Evolutionary conservation across 306 rosid genomes (phyloP).

Genomic region (Phaseolus lunatus): DNA sequence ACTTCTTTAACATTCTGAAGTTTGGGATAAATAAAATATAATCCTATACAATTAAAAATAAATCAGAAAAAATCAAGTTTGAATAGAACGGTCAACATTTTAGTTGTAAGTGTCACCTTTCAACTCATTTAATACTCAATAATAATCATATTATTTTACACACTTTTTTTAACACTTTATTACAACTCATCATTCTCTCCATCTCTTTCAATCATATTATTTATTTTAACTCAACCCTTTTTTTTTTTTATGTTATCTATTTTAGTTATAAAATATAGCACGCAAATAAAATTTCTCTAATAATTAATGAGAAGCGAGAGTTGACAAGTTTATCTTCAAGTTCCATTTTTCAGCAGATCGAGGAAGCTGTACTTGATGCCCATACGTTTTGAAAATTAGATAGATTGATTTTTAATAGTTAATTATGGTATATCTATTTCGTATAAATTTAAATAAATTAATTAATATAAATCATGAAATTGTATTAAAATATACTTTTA

Average conservation of each 20-base stretch:
- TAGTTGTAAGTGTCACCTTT: neutral
- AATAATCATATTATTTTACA: neutral
- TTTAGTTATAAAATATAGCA: neutral
- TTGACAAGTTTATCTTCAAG: neutral
- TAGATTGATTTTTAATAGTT: neutral
- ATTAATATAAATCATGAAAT: neutral
- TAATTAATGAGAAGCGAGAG: neutral
- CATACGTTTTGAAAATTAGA: neutral
- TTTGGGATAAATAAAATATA: neutral
- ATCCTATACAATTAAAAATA: neutral
- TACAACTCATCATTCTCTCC: neutral
- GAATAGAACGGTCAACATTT: slow-evolving; percentile 5
- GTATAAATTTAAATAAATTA: neutral
- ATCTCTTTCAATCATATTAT: neutral
- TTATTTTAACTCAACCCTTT: neutral
- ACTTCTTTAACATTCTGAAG: neutral
- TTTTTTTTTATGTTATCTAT: neutral
- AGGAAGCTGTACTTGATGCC: neutral
- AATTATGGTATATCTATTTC: neutral
- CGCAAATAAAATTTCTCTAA: neutral
- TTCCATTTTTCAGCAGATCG: neutral
- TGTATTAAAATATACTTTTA: neutral
- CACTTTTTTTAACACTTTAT: neutral
- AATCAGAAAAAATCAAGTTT: neutral
- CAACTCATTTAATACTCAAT: neutral